Evolutionary conservation across 345 rosid species (phyloP).

Genomic region (Pistacia vera): DNA sequence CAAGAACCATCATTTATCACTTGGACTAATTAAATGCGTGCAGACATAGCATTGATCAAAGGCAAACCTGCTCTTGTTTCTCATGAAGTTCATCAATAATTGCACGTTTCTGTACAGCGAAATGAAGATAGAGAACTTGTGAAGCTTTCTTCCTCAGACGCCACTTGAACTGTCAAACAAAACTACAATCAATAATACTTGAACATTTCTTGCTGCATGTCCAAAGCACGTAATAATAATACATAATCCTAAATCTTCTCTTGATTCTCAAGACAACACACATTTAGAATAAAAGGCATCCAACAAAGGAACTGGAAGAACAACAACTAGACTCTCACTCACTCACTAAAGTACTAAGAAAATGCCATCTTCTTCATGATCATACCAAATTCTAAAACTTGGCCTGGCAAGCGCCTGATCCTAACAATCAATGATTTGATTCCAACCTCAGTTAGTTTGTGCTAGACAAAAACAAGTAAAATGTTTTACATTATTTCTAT

Average conservation of each 20-base stretch:
- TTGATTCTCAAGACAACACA: not conserved
- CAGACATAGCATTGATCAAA: not conserved
- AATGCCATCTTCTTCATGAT: not conserved
- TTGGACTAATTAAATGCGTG: not conserved
- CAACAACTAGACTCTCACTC: too few relatives aligned
- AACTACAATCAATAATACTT: not conserved
- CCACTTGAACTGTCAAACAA: conserved; percentile 75
- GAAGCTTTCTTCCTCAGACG: conserved; percentile 83
- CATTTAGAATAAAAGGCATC: not conserved
- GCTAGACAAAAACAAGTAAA: not conserved
- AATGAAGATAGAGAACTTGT: conserved; percentile 84
- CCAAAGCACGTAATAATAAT: not conserved
- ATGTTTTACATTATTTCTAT: not conserved
- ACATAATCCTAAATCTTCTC: not conserved
- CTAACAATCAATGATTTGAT: not conserved
- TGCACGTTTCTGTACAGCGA: conserved; percentile 79
- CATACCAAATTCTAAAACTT: not conserved
- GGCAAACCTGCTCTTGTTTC: conserved; percentile 81
- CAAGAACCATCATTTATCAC: not conserved
- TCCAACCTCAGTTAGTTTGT: not conserved
- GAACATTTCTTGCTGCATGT: not conserved
- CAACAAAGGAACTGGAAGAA: not conserved
- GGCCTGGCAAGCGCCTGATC: not conserved
- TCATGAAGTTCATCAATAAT: conserved; percentile 80
- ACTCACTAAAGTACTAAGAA: not conserved